A percentile compares a stretch with the other conserved stretches of the same genome.
Conservation (phyloP, 1,139 yeast species). For the Meyerozyma elateridarum region DNA sequence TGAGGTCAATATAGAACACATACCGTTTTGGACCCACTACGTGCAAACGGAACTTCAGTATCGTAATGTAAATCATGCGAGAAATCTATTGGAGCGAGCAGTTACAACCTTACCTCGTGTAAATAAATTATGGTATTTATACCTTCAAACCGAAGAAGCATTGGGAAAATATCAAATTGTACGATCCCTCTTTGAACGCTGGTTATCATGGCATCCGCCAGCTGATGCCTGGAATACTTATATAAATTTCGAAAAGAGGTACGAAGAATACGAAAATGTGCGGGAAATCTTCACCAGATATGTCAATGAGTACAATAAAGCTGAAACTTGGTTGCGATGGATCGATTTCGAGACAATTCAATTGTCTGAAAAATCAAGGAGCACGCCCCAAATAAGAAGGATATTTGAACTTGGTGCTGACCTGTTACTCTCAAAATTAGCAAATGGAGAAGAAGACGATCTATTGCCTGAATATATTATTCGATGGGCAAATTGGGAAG, state of each 20-base stretch:
- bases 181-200: conserved; percentile 65
- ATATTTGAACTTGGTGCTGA: conserved; percentile 70
- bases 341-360: conserved; percentile 27
- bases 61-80: conserved; percentile 79
- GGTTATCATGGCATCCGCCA: conserved; percentile 76
- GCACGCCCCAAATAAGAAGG: conserved; percentile 35
- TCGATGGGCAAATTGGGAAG: conserved; percentile 74
- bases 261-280: conserved; percentile 54
- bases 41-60: conserved; percentile 71
- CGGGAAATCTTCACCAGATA: conserved; percentile 55
- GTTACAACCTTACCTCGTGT: conserved; percentile 69
- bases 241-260: conserved; percentile 65
- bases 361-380: too few relatives aligned
- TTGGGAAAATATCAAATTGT: conserved; percentile 61
- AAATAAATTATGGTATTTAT: conserved; percentile 83
- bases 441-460: conserved; percentile 12
- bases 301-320: conserved; percentile 47
- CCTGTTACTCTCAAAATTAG: conserved; percentile 25
- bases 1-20: conserved; percentile 65
- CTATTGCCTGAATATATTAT: conserved; percentile 25
- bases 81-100: conserved; percentile 79
- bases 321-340: conserved; percentile 60
- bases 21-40: conserved; percentile 85
- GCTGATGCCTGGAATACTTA: conserved; percentile 71
- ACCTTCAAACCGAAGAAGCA: conserved; percentile 78